Evolutionary conservation across 192 early-diverging fungal genomes (phyloP), one percentile per base, ranked within the genome.

Genomic region (Rhizophagus sp.): DNA sequence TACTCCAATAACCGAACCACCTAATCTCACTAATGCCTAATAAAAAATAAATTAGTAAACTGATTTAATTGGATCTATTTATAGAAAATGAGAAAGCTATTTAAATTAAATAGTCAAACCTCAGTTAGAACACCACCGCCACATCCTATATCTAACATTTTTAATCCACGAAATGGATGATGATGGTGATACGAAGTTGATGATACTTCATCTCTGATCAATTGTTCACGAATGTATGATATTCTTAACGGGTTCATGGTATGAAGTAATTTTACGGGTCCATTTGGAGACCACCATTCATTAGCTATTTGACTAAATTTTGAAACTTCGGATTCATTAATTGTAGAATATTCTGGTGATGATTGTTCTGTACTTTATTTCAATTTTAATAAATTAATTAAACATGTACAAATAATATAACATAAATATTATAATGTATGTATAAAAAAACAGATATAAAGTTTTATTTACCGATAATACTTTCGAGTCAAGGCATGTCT

Each of bases 71-170:
- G 2, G 36, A 36, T 36, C 36, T 2, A 36, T 36, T 36, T 36
- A 36, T 5, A 19, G 13, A 36, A 10, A 68, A 1, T n/a, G 36
- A n/a, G n/a, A n/a, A n/a, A n/a, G n/a, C n/a, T n/a, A n/a, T n/a
- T 24, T 25, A 27, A 44, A 44, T 44, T 25, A 39, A 63, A 22
- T 2, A 36, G 15, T n/a, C 33, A 27, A 85, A 92, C 89, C 91
- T 99, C 96, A 0, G 93, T 88, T 47, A 98, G 88, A 41, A 99
- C 80, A 7, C 97, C 97, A 41, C 97, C 97, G 33, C 97, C 97
- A 83, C 97, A 96, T 2, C 97, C 97, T 13, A 99, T 92, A 85
- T 99, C 97, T 12, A 97, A 82, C 50, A 95, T 89, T 10, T 83
- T 62, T 62, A 92, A 63, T 0, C 92, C 91, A 25, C 82, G 79